These are phyloP conservation scores for Boletellus ananiceps DNA, from an alignment of 768 basidiomycete genomes.

Conservation along the genomic window DNA sequence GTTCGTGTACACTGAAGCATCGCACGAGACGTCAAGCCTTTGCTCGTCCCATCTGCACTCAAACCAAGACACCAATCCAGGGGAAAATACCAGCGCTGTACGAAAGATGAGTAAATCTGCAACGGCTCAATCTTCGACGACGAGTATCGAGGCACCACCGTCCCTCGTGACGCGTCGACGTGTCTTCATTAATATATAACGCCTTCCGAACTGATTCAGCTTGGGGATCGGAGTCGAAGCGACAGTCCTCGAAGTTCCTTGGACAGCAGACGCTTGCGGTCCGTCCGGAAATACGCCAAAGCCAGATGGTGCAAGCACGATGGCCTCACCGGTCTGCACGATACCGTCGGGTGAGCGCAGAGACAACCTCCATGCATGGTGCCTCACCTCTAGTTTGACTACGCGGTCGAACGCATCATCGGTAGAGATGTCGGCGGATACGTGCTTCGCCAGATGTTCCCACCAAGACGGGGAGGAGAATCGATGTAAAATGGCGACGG, in stretches of 20 bases:
- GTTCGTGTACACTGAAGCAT: no score
- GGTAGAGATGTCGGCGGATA: constrained; percentile 56
- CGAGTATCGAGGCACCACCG: constrained; percentile 59
- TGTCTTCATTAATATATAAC: constrained; percentile 58
- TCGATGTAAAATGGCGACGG: constrained; percentile 60
- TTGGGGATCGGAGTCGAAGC: constrained; percentile 19
- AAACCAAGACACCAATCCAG: not conserved
- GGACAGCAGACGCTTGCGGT: not conserved
- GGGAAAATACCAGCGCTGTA: no score
- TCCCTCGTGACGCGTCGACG: constrained; percentile 57
- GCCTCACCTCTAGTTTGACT: constrained; percentile 55
- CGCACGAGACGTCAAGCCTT: not conserved
- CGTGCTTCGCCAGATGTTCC: constrained; percentile 63
- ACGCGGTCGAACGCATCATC: constrained; percentile 63
- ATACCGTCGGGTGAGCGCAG: not conserved
- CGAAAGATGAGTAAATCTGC: no score
- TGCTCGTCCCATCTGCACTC: not conserved
- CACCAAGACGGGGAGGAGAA: constrained; percentile 78
- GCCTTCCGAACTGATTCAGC: constrained; percentile 50
- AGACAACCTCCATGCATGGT: not conserved
- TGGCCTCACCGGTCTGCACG: constrained; percentile 63
- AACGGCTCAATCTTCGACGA: constrained; percentile 16
- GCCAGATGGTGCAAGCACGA: constrained; percentile 64
- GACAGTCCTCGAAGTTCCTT: constrained; percentile 5
- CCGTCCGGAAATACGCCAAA: constrained; percentile 39